Evolutionary conservation across 305 asterid species (phyloP), one percentile per base, ranked within the genome.

Genomic region (Fraxinus sp.): DNA sequence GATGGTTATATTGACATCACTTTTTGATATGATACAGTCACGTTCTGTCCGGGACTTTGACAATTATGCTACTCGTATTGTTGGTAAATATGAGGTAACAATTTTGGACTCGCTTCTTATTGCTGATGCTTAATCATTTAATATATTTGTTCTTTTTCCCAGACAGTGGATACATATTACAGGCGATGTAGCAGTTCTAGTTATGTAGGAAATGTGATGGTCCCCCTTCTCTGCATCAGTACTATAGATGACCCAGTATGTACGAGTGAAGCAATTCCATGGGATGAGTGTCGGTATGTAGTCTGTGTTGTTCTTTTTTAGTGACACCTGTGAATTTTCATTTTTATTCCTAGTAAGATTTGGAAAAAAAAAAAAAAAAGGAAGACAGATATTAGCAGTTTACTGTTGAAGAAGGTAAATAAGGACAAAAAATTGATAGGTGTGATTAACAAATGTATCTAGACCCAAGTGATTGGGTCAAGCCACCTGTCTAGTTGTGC

Each of bases 91-190:
- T 85, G 98, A 93, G 98, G 99, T 95, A 91, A 86, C 78, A 33
- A 78, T 78, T 52, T 66, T 77, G 57, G 11, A 79, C 52, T 80
- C 35, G 26, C 18, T 49, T 68, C 55, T 66, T 70, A 70, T 55
- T 68, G 37, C 72, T 62, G 83, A 75, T 59, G 79, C 72, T 62
- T 26, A 10, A 64, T 71, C 30, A 41, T 55, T 85, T 39, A 88
- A 32, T n/a, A 22, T 86, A 28, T 86, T 80, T 85, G 10, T 57
- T 37, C 57, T 76, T 68, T 83, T 59, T 71, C 59, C 73, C 89
- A 95, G 99, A 94, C 99, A 8, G 98, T 96, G 86, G 99, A 96
- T 86, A 93, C 98, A 46, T 96, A 90, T 89, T 96, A 96, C 88
- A 89, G 98, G 89, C 90, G 88, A 64, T 89, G 92, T 88, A 90